Evolutionary conservation across 2,329 filamentous ascomycete genomes (phyloP).

Genomic region (Ophiostoma tasmaniense): DNA sequence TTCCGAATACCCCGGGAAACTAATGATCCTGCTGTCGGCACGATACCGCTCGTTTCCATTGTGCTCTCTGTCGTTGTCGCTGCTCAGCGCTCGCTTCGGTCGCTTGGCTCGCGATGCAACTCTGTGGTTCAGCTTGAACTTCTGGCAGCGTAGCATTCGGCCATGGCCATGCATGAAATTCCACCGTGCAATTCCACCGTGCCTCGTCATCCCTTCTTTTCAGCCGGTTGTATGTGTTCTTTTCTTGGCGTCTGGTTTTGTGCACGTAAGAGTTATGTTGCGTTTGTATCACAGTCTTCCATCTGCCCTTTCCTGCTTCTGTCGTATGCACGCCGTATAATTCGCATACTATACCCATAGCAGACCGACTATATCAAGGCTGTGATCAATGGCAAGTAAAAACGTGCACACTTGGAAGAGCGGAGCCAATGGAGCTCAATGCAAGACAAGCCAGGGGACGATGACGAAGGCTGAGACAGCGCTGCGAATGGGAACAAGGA

Average conservation of each 20-base stretch:
- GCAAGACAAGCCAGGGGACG: neutral
- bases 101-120: neutral
- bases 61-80: neutral
- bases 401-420: neutral
- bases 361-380: neutral
- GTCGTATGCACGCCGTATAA: neutral
- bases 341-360: neutral
- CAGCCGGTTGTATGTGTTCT: neutral
- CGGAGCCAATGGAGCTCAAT: neutral
- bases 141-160: neutral
- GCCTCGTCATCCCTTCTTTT: neutral
- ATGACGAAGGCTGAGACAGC: neutral
- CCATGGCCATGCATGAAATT: neutral
- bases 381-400: neutral
- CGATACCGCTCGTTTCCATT: too few species aligned
- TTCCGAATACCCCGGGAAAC: neutral
- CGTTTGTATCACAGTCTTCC: too few species aligned
- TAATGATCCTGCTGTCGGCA: neutral
- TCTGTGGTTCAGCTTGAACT: neutral
- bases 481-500: neutral
- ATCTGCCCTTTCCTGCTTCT: neutral
- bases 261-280: neutral
- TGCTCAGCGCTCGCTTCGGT: neutral
- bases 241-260: neutral
- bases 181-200: neutral